Evolutionary conservation across 768 basidiomycete species (phyloP).

Genomic region (Chalciporus piperatus): DNA sequence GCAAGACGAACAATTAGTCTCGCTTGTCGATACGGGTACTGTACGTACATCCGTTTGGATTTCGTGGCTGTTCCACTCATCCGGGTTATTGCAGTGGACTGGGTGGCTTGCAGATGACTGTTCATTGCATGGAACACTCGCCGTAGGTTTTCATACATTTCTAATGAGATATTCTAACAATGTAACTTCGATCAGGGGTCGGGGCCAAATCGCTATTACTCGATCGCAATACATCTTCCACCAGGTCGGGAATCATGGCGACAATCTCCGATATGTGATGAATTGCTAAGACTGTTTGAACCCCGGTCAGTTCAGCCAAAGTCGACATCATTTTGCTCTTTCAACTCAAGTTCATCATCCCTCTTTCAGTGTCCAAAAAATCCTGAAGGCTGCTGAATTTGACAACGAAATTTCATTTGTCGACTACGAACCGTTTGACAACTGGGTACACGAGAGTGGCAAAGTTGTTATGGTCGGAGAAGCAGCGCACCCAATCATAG

Average conservation of each 20-base stretch:
- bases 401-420: constrained; percentile 32
- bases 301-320: constrained; percentile 11
- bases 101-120: constrained; percentile 24
- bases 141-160: constrained; percentile 8
- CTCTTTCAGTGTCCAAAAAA: constrained; percentile 15
- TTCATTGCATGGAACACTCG: constrained; percentile 13
- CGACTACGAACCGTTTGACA: constrained; percentile 39
- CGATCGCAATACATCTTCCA: constrained; percentile 10
- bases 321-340: background rate
- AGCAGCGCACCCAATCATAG: constrained; percentile 56
- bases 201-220: constrained; percentile 14
- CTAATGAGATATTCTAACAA: background rate
- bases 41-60: constrained; percentile 1
- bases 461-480: constrained; percentile 55
- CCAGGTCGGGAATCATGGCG: background rate
- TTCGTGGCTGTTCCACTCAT: background rate
- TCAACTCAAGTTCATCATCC: background rate
- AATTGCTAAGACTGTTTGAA: constrained; percentile 21
- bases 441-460: constrained; percentile 49
- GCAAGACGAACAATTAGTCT: constrained; percentile 17
- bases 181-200: constrained; percentile 5
- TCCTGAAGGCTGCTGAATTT: constrained; percentile 14
- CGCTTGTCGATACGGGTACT: constrained; percentile 5
- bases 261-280: constrained; percentile 10
- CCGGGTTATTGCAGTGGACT: constrained; percentile 11